Conservation (phyloP, 2,329 filamentous ascomycete genomes). For the Aureobasidium sp. region DNA sequence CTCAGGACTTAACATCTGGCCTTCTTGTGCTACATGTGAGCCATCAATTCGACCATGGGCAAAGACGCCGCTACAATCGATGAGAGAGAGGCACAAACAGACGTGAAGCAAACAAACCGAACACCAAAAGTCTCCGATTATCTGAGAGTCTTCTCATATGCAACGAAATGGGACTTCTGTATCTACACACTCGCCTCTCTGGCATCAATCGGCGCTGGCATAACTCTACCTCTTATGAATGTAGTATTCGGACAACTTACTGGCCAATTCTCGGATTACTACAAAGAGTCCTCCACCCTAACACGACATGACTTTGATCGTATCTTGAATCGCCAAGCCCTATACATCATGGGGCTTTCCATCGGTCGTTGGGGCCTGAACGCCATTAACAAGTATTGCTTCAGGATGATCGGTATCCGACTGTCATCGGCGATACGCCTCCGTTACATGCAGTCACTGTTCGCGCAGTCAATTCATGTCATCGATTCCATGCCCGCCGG, state of each 20-base stretch:
- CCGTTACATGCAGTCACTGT: conserved; percentile 49
- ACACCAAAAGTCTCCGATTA: not conserved
- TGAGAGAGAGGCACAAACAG: not conserved
- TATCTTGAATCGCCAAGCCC: conserved; percentile 42
- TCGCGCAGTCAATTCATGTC: conserved; percentile 54
- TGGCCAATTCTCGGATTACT: conserved; percentile 50
- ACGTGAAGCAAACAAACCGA: not conserved
- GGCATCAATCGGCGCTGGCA: conserved; percentile 45
- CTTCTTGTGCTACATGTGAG: not conserved
- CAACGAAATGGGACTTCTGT: not conserved
- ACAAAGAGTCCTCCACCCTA: conserved; percentile 32
- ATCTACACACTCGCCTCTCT: not conserved
- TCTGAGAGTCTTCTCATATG: not conserved
- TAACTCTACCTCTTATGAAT: conserved; percentile 54
- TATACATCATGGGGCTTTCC: conserved; percentile 53
- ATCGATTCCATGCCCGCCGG: conserved; percentile 55
- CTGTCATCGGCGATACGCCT: conserved; percentile 55
- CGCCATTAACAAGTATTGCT: conserved; percentile 55
- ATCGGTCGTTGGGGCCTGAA: conserved; percentile 55
- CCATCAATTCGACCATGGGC: not conserved
- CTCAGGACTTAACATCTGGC: not conserved
- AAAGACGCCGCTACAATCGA: not conserved
- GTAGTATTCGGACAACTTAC: conserved; percentile 57
- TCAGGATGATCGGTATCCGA: conserved; percentile 55
- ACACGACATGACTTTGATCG: conserved; percentile 27